Conservation (phyloP, 108 stramenopile species). For the Licmophora abbreviata region DNA sequence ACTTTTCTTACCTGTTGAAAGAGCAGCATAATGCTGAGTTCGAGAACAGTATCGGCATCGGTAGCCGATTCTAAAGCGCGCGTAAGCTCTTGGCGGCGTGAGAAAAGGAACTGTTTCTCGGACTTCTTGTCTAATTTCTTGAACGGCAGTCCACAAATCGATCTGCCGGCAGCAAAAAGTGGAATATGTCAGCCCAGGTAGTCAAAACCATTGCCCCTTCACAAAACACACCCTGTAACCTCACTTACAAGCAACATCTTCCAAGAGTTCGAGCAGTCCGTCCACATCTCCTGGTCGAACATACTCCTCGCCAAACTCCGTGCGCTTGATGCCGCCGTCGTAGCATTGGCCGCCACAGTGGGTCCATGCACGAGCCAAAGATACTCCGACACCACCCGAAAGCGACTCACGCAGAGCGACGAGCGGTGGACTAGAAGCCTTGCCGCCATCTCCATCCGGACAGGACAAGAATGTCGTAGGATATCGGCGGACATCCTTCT, state of each 20-base stretch:
- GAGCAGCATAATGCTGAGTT: slow-evolving; percentile 27
- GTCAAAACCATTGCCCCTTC: background rate
- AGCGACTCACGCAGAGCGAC: slow-evolving; percentile 17
- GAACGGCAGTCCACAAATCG: slow-evolving; percentile 34
- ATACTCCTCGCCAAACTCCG: background rate
- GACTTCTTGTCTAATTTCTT: slow-evolving; percentile 39
- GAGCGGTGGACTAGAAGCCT: slow-evolving; percentile 25
- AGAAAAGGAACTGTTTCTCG: slow-evolving; percentile 32
- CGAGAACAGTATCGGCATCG: slow-evolving; percentile 17
- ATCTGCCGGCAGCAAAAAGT: background rate
- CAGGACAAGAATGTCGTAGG: slow-evolving; percentile 17
- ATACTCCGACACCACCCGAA: slow-evolving; percentile 16
- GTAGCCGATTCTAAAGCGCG: slow-evolving; percentile 6
- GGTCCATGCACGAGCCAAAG: slow-evolving; percentile 24
- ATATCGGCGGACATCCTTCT: slow-evolving; percentile 8
- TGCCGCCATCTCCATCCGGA: slow-evolving; percentile 6
- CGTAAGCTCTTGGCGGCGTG: slow-evolving; percentile 14
- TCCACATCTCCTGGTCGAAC: slow-evolving; percentile 20
- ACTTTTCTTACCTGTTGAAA: slow-evolving; percentile 26
- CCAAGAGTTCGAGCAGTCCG: slow-evolving; percentile 16
- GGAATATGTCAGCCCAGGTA: background rate
- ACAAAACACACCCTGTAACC: background rate
- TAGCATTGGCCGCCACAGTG: slow-evolving; percentile 24
- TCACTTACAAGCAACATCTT: slow-evolving; percentile 25
- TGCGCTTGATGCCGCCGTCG: slow-evolving; percentile 4